Conservation (phyloP, 371 early-diverging fungal genomes). For the Mucor velutinosus region DNA sequence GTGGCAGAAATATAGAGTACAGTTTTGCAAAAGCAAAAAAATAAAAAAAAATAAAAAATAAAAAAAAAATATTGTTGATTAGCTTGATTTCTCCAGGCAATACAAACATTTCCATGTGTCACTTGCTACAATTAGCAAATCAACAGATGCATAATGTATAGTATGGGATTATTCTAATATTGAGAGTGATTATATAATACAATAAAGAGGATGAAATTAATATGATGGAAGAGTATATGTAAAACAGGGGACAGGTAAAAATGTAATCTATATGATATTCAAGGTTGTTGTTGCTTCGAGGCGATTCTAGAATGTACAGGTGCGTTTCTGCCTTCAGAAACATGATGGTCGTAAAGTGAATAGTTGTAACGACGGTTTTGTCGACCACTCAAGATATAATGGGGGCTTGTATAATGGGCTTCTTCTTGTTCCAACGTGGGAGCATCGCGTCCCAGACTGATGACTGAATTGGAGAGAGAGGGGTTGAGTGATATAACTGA, state of each 20-base stretch:
- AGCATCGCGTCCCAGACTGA: constrained; percentile 18
- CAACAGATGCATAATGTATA: background rate
- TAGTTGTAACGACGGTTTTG: background rate
- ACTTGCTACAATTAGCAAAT: background rate
- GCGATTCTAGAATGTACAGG: constrained; percentile 29
- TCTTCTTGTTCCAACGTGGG: background rate
- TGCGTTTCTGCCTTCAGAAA: constrained; percentile 22
- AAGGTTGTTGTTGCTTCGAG: background rate
- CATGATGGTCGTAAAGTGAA: background rate
- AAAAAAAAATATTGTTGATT: no score
- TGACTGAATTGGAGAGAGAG: constrained; percentile 21
- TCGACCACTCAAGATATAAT: constrained; percentile 5
- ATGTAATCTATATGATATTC: background rate
- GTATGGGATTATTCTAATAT: background rate
- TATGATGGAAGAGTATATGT: background rate
- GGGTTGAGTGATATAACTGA: constrained; percentile 1
- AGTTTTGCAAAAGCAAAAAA: no score
- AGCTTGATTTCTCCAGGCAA: background rate
- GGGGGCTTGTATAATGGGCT: background rate
- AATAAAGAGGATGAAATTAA: background rate
- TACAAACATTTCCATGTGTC: background rate
- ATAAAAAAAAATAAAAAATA: no score
- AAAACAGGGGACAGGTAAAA: background rate
- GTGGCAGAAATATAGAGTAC: no score
- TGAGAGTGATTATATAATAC: background rate